phyloP scores from a whole-genome alignment of 2,329 filamentous ascomycete species.

The Diaporthe sp. region DNA sequence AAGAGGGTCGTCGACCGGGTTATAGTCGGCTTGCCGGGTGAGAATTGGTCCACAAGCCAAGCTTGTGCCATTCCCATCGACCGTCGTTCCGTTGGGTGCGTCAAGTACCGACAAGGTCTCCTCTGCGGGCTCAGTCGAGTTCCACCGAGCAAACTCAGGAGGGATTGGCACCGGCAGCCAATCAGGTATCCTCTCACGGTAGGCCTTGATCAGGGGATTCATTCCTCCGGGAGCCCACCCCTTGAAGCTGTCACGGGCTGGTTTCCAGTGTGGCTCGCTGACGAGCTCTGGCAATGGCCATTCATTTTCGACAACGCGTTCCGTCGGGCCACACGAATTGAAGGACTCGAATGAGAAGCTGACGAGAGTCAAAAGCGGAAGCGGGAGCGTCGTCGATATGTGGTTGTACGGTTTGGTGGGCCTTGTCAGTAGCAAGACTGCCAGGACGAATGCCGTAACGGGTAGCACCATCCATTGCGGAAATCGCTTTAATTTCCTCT shows the following conservation, averaged over 20 bases:
- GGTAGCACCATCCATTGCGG: conserved; percentile 19
- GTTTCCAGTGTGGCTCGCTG: conserved; percentile 46
- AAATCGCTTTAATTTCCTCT: background rate
- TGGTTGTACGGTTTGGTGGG: conserved; percentile 51
- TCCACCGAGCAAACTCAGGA: conserved; percentile 50
- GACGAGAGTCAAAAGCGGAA: conserved; percentile 50
- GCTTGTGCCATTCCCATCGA: conserved; percentile 15
- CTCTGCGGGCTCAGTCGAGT: conserved; percentile 42
- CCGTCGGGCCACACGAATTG: conserved; percentile 46
- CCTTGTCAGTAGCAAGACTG: conserved; percentile 36
- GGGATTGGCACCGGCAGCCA: conserved; percentile 50
- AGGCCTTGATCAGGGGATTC: conserved; percentile 46
- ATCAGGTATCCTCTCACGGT: conserved; percentile 47
- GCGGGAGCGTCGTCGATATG: conserved; percentile 51
- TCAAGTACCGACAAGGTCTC: conserved; percentile 39
- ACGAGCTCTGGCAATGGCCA: conserved; percentile 49
- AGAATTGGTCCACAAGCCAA: conserved; percentile 19
- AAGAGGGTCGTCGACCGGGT: conserved; percentile 54
- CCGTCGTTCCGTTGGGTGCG: conserved; percentile 11
- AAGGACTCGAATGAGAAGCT: conserved; percentile 31
- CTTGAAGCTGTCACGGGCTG: conserved; percentile 49
- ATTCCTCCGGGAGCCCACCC: conserved; percentile 51
- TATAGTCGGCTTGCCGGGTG: conserved; percentile 48
- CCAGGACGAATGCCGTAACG: background rate
- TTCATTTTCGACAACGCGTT: background rate